Base-by-base conservation (phyloP, 345 rosid species). In the Triadica sebifera region DNA sequence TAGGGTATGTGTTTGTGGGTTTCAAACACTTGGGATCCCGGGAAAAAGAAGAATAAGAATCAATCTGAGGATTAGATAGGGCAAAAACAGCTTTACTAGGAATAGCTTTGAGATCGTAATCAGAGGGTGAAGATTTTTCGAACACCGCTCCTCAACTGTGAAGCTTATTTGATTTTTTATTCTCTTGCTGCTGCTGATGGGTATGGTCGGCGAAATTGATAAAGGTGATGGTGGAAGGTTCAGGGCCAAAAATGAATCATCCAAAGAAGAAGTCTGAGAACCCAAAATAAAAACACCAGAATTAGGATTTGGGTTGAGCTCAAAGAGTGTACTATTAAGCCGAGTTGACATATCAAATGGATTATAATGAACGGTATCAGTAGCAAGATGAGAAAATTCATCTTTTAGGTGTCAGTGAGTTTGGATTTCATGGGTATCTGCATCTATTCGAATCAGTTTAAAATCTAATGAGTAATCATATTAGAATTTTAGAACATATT, bases 361-460 rank as follows among this genome's bases (percentile, higher is more conserved):
- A 71, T 93, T 90, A 67, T 89, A 88, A 66, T 93, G 96, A 57
- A 93, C 88, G 8, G 98, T 83, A 0, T 93, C 96, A 1, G 89
- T 67, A 2, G 88, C 85, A 19, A 93, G 79, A 22, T 86, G 84
- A 38, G 90, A 86, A 10, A 89, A 29, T 0, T 86, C 96, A 52
- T 88, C 97, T 52, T 80, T 91, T 86, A n/a, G n/a, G n/a, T n/a
- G n/a, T n/a, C n/a, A n/a, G n/a, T n/a, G n/a, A n/a, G n/a, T n/a
- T n/a, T n/a, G n/a, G n/a, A n/a, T n/a, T n/a, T n/a, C n/a, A n/a
- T n/a, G n/a, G n/a, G n/a, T n/a, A n/a, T n/a, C n/a, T n/a, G n/a
- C n/a, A n/a, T n/a, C n/a, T n/a, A n/a, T n/a, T n/a, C n/a, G n/a
- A n/a, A n/a, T n/a, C n/a, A n/a, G n/a, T n/a, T n/a, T n/a, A n/a